Conservation (phyloP, 78 protist species). For the Polysphondylium violaceum region DNA sequence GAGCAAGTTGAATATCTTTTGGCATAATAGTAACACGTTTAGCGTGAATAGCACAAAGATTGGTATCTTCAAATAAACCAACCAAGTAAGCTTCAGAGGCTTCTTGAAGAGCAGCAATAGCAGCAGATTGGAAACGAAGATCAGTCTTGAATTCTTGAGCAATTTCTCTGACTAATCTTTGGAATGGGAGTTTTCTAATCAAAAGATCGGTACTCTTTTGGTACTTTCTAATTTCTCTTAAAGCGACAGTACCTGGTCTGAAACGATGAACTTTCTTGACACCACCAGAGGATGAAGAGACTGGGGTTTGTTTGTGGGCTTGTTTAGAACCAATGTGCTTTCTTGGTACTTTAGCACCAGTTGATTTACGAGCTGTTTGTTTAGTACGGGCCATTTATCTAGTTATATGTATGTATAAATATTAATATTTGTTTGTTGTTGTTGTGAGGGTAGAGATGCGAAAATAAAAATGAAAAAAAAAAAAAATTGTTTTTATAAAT, state of each 20-base stretch:
- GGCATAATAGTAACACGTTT: constrained; percentile 92
- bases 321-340: constrained; percentile 80
- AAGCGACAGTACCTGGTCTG: constrained; percentile 96
- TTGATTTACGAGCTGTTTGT: constrained; percentile 96
- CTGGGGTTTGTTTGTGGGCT: constrained; percentile 83
- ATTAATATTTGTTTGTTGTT: neutral
- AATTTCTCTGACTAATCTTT: constrained; percentile 87
- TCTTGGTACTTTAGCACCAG: constrained; percentile 96
- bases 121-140: constrained; percentile 91
- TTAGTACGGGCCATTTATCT: constrained; percentile 95
- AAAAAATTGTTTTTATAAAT: neutral
- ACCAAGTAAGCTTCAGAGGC: constrained; percentile 94
- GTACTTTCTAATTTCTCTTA: constrained; percentile 94
- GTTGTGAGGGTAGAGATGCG: neutral
- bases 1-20: constrained; percentile 96
- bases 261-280: constrained; percentile 91
- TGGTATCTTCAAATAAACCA: constrained; percentile 94
- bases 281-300: constrained; percentile 69
- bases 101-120: constrained; percentile 94
- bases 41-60: constrained; percentile 89
- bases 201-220: constrained; percentile 94
- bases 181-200: constrained; percentile 95
- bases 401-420: neutral
- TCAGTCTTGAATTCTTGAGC: constrained; percentile 91
- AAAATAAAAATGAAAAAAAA: neutral